Percentiles rank a stretch among this genome's conserved stretches.
Evolutionary conservation across 2,329 filamentous ascomycete genomes (phyloP).

Genomic region (Fonsecaea erecta): DNA sequence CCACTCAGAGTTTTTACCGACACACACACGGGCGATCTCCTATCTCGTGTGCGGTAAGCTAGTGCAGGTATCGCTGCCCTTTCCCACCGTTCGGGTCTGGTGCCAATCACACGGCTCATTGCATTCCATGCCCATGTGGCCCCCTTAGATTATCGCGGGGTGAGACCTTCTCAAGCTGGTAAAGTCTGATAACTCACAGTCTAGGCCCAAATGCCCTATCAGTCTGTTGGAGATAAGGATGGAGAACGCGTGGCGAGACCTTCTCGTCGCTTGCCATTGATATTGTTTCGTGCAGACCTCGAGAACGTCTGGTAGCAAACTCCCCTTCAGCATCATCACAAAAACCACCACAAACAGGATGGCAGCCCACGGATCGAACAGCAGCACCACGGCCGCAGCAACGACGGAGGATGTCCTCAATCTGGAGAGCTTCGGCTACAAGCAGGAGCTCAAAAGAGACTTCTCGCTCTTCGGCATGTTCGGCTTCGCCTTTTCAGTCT

Average conservation of each 20-base stretch:
- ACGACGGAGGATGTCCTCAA: slow-evolving; percentile 18
- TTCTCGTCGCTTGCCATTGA: slow-evolving; percentile 5
- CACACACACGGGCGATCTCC: background rate
- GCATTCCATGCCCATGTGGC: background rate
- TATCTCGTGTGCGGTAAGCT: slow-evolving; percentile 5
- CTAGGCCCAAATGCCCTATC: background rate
- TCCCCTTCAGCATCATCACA: background rate
- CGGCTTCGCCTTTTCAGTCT: slow-evolving; percentile 63
- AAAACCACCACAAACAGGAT: background rate
- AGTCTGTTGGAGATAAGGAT: slow-evolving; percentile 15
- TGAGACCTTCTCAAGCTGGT: slow-evolving; percentile 5
- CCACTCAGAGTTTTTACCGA: background rate
- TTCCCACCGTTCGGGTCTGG: background rate
- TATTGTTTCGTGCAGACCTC: slow-evolving; percentile 7
- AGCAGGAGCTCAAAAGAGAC: slow-evolving; percentile 59
- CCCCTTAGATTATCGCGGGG: slow-evolving; percentile 1
- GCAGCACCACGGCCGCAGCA: slow-evolving; percentile 7
- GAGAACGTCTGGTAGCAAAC: background rate
- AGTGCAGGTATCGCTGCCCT: background rate
- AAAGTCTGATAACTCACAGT: slow-evolving; percentile 1
- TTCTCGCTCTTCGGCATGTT: slow-evolving; percentile 63
- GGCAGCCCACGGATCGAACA: slow-evolving; percentile 12
- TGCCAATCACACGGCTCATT: slow-evolving; percentile 3
- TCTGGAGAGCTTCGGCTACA: slow-evolving; percentile 18
- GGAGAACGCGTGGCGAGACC: slow-evolving; percentile 8